Percentiles rank a stretch among this genome's conserved stretches.
Evolutionary conservation across 495 filamentous ascomycete genomes (phyloP).

Genomic region (Hypomontagnella monticulosa): DNA sequence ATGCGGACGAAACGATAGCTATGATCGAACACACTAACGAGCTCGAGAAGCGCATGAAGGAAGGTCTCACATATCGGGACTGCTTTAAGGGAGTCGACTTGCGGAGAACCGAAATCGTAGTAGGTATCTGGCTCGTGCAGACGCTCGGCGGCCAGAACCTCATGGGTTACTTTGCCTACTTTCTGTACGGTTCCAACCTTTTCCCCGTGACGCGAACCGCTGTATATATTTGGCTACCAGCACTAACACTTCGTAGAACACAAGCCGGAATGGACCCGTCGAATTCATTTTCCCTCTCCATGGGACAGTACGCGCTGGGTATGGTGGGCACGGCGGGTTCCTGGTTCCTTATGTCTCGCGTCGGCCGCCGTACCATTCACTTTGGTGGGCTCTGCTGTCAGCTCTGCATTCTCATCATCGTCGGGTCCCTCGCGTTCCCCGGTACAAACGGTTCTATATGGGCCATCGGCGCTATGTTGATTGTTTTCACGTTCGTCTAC

Average conservation of each 20-base stretch:
- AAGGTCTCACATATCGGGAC: slow-evolving; percentile 68
- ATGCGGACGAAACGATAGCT: slow-evolving; percentile 70
- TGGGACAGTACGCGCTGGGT: slow-evolving; percentile 56
- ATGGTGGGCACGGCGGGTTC: slow-evolving; percentile 61
- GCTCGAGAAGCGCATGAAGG: slow-evolving; percentile 66
- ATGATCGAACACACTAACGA: slow-evolving; percentile 79
- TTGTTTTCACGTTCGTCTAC: slow-evolving; percentile 64
- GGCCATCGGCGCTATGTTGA: slow-evolving; percentile 58
- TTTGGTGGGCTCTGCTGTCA: slow-evolving; percentile 53
- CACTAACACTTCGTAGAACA: slow-evolving; percentile 41
- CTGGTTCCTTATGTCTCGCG: slow-evolving; percentile 60
- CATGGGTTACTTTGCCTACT: slow-evolving; percentile 76
- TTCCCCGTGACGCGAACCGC: not conserved
- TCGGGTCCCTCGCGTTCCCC: slow-evolving; percentile 49
- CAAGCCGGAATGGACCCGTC: slow-evolving; percentile 68
- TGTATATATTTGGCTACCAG: not conserved
- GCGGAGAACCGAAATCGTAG: slow-evolving; percentile 72
- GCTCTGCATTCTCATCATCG: slow-evolving; percentile 49
- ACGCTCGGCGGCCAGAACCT: slow-evolving; percentile 72
- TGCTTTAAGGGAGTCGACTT: slow-evolving; percentile 73
- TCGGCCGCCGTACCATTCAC: slow-evolving; percentile 63
- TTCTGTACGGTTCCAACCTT: slow-evolving; percentile 52
- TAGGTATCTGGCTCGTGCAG: slow-evolving; percentile 74
- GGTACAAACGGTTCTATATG: slow-evolving; percentile 38
- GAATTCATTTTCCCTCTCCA: slow-evolving; percentile 61